A percentile compares a stretch with the other conserved stretches of the same genome.
Conservation (phyloP, 2,329 filamentous ascomycete genomes). For the Colletotrichum sp. region DNA sequence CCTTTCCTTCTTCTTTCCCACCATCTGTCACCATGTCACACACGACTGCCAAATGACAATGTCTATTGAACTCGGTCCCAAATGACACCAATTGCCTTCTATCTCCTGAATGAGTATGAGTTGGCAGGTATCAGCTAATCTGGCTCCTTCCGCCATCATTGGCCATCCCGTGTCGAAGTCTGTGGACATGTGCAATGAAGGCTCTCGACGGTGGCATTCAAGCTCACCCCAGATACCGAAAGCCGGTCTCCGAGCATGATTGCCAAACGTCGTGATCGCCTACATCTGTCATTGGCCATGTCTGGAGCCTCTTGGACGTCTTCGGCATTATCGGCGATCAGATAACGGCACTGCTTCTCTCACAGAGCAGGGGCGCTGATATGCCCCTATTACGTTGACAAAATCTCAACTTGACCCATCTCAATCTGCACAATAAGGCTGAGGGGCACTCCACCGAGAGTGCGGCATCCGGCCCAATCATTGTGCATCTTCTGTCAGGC, state of each 20-base stretch:
- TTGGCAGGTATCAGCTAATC: background rate
- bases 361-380: background rate
- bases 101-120: background rate
- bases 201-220: background rate
- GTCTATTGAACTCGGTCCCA: background rate
- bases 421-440: conserved; percentile 15
- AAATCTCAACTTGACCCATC: background rate
- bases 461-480: conserved; percentile 3
- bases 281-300: background rate
- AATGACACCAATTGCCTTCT: background rate
- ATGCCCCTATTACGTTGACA: conserved; percentile 3
- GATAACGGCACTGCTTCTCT: background rate
- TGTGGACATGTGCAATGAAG: background rate
- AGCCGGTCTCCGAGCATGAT: background rate
- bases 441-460: background rate
- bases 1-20: background rate
- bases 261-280: background rate
- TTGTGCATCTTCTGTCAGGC: background rate
- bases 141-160: background rate
- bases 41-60: background rate
- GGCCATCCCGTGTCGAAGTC: background rate
- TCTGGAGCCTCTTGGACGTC: background rate
- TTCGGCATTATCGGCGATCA: background rate
- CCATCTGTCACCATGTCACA: background rate
- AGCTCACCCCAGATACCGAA: too few relatives aligned